These are phyloP conservation scores for Microbotryomycetes sp. DNA, from an alignment of 1,284 basidiomycete species.

Conservation along the genomic window DNA sequence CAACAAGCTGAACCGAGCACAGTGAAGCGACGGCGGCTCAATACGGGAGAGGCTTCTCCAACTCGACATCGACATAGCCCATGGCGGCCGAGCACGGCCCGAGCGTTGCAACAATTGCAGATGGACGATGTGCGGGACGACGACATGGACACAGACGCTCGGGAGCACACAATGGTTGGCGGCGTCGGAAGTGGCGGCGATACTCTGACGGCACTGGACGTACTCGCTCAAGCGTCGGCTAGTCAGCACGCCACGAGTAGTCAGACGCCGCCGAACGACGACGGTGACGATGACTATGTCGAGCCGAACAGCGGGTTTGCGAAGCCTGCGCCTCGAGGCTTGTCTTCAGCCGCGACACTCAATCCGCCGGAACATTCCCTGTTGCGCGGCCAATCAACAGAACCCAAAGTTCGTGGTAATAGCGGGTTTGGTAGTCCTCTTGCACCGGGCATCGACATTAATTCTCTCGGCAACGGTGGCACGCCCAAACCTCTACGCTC, in stretches of 20 bases:
- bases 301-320: not conserved
- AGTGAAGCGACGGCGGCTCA: not conserved
- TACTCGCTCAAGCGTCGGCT: conserved; percentile 27
- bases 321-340: not conserved
- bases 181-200: conserved; percentile 2
- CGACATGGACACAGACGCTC: not conserved
- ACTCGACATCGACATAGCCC: not conserved
- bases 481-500: conserved; percentile 14
- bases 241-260: not conserved
- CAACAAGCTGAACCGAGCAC: not conserved
- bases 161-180: conserved; percentile 1
- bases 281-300: too few relatives aligned
- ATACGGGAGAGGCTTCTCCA: not conserved
- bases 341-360: not conserved
- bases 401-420: not conserved
- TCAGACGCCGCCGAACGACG: not conserved
- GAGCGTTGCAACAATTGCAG: not conserved
- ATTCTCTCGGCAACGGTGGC: conserved; percentile 8
- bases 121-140: not conserved
- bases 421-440: not conserved
- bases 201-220: conserved; percentile 25
- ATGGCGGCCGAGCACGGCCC: not conserved
- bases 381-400: not conserved
- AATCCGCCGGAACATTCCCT: not conserved
- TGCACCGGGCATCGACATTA: conserved; percentile 2